Evolutionary conservation across 2,329 filamentous ascomycete genomes (phyloP).

Genomic region (Ascochyta clinopodiicola): DNA sequence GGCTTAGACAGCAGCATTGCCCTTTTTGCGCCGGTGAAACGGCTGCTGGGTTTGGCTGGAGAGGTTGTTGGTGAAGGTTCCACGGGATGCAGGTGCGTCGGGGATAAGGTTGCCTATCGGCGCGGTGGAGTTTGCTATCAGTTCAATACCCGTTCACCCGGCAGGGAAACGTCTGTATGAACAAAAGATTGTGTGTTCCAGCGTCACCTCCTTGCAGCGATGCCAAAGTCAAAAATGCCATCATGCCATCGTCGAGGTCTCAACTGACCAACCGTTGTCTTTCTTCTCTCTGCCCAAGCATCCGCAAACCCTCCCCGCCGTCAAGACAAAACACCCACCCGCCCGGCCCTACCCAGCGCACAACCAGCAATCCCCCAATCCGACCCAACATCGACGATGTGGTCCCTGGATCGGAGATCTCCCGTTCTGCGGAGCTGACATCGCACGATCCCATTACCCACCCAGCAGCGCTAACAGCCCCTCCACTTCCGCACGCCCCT

Average conservation of each 20-base stretch:
- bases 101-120: background rate
- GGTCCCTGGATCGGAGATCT: constrained; percentile 12
- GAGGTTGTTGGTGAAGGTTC: constrained; percentile 1
- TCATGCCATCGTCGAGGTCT: constrained; percentile 2
- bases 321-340: background rate
- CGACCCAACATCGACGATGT: constrained; percentile 6
- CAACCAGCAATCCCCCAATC: background rate
- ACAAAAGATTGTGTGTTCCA: background rate
- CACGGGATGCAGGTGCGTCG: background rate
- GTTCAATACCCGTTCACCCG: background rate
- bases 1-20: background rate
- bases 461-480: too few species aligned
- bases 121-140: background rate
- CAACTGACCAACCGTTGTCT: background rate
- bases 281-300: background rate
- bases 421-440: constrained; percentile 10
- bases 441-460: constrained; percentile 2
- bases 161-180: background rate
- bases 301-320: background rate
- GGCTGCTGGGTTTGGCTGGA: background rate
- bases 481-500: background rate
- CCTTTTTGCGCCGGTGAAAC: constrained; percentile 10
- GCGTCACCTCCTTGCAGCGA: background rate
- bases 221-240: constrained; percentile 2
- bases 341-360: background rate